These are phyloP conservation scores for Thelonectria rubi DNA, from an alignment of 2,329 filamentous ascomycete genomes.

Conservation along the genomic window DNA sequence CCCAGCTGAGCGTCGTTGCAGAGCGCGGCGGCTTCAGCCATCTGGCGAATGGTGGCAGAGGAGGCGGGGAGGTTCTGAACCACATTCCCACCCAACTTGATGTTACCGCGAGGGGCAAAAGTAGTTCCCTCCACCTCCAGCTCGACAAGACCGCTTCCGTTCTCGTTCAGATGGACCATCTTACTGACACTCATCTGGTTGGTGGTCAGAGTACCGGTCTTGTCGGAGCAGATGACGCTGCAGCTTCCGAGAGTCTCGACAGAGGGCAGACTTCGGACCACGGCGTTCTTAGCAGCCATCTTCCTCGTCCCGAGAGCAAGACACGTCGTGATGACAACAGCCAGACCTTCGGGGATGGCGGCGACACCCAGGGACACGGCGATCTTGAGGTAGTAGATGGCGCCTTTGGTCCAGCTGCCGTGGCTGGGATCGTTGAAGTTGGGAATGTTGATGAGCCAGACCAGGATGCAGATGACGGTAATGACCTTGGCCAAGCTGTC, in stretches of 20 bases:
- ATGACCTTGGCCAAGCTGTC: constrained; percentile 97
- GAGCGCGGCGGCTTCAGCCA: constrained; percentile 75
- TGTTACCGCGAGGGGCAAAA: constrained; percentile 82
- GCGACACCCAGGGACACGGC: constrained; percentile 97
- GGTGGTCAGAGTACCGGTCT: constrained; percentile 96
- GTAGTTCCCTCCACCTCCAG: constrained; percentile 92
- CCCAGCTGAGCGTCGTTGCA: constrained; percentile 91
- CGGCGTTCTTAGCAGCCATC: constrained; percentile 98
- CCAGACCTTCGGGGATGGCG: constrained; percentile 95
- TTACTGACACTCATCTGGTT: constrained; percentile 99
- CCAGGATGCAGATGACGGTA: constrained; percentile 92
- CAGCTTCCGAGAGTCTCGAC: constrained; percentile 98
- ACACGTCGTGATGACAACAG: constrained; percentile 99
- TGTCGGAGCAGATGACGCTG: constrained; percentile 99
- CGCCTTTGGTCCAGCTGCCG: constrained; percentile 93
- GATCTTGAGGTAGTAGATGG: constrained; percentile 99
- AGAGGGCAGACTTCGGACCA: constrained; percentile 93
- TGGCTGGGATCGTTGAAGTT: constrained; percentile 96
- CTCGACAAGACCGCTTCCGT: constrained; percentile 80
- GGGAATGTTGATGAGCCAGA: constrained; percentile 98
- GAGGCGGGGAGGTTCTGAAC: constrained; percentile 73
- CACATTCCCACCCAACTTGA: constrained; percentile 73
- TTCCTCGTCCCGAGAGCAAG: constrained; percentile 94
- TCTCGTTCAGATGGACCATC: constrained; percentile 81
- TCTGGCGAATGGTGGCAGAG: constrained; percentile 82